Conservation (phyloP, 257 asterid genomes). For the Gentiana macrophylla region DNA sequence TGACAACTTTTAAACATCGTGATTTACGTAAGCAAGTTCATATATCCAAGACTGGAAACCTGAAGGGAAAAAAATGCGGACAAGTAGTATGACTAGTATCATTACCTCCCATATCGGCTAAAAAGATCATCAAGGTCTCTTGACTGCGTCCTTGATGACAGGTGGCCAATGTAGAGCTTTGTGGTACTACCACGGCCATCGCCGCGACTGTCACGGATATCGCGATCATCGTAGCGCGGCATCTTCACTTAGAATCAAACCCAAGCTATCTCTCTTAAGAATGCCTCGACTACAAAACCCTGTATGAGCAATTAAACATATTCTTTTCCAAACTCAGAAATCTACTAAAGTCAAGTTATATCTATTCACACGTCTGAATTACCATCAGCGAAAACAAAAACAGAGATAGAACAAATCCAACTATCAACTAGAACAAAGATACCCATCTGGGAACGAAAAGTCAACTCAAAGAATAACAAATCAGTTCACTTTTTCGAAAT, state of each 20-base stretch:
- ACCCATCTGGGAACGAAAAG: not conserved
- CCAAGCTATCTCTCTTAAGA: not conserved
- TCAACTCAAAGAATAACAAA: not conserved
- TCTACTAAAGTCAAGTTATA: too few species aligned
- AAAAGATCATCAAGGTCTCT: constrained; percentile 53
- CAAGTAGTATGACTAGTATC: not conserved
- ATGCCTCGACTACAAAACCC: too few species aligned
- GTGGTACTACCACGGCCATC: constrained; percentile 45
- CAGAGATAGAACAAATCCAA: too few species aligned
- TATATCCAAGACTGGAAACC: too few species aligned
- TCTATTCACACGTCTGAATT: too few species aligned
- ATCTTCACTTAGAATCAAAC: constrained; percentile 21
- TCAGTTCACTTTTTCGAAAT: not conserved
- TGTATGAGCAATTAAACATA: too few species aligned
- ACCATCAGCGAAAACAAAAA: too few species aligned
- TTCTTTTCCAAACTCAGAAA: too few species aligned
- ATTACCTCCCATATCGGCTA: constrained; percentile 51
- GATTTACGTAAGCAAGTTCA: too few species aligned
- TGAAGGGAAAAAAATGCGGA: not conserved
- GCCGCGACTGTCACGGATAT: constrained; percentile 11
- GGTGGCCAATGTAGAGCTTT: constrained; percentile 47
- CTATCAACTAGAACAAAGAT: not conserved
- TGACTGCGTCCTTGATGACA: constrained; percentile 45
- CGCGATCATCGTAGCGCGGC: constrained; percentile 53
- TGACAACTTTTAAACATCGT: too few species aligned